A percentile compares a stretch with the other conserved stretches of the same genome.
These are phyloP conservation scores for Carex scoparia DNA, from an alignment of 176 grass and related monocot genomes.

Conservation along the genomic window DNA sequence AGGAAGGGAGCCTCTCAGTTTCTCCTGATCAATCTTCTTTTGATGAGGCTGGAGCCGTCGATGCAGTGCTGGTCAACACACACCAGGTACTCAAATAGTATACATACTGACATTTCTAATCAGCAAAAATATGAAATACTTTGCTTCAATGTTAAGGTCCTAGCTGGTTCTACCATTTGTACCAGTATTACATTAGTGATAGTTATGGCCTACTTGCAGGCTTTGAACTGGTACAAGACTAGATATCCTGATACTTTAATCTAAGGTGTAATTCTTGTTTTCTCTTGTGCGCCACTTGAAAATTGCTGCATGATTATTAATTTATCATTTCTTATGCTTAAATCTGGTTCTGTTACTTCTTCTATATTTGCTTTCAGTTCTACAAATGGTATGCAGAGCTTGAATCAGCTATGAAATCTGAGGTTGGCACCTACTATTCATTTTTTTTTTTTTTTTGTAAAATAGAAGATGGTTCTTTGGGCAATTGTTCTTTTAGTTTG, in stretches of 20 bases:
- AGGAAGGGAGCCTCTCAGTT: slow-evolving; percentile 31
- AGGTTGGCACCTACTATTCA: slow-evolving; percentile 51
- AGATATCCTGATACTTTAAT: background rate
- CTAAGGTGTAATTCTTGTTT: background rate
- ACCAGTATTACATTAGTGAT: background rate
- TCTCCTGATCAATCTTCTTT: slow-evolving; percentile 40
- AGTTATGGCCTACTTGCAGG: background rate
- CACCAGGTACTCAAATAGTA: slow-evolving; percentile 52
- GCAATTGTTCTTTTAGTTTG: background rate
- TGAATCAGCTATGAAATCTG: slow-evolving; percentile 94
- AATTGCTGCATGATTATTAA: background rate
- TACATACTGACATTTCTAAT: background rate
- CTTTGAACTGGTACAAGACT: background rate
- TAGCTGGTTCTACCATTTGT: background rate
- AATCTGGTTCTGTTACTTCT: slow-evolving; percentile 1
- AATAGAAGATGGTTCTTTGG: slow-evolving; percentile 1
- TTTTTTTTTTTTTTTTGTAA: slow-evolving; percentile 3
- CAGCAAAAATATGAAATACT: background rate
- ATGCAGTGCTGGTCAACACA: slow-evolving; percentile 86
- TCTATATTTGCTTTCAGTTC: slow-evolving; percentile 52
- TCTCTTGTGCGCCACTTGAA: background rate
- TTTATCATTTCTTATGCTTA: background rate
- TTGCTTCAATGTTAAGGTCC: background rate
- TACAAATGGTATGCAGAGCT: slow-evolving; percentile 98
- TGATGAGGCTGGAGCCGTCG: slow-evolving; percentile 52